Base-by-base conservation (phyloP, 805 yeast species). In the Metschnikowia baotianmanensis region DNA sequence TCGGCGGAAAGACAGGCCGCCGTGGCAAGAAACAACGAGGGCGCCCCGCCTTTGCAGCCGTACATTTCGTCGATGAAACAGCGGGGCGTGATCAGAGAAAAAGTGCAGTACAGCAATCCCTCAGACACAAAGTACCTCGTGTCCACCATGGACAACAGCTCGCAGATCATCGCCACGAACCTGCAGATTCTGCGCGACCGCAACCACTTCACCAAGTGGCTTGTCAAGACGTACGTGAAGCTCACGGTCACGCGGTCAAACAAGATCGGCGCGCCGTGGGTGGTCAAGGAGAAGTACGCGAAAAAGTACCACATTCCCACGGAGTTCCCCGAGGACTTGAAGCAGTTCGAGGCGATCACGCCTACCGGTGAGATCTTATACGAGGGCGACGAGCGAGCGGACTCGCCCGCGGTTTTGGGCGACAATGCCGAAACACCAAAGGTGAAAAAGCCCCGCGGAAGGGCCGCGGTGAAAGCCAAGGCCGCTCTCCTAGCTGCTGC, bases 261-360 rank as follows among this genome's bases (percentile, higher is more conserved):
- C 40, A 86, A 85, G 71, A 71, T 82, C 31, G 97, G 98, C 3
- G 91, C 97, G 3, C 98, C 98, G 3, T 93, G 98, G 98, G 80
- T 91, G 16, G 93, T 93, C 12, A 85, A 83, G 57, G 80, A 78
- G 19, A 81, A 82, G 50, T 87, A 78, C 59, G 93, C 93, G 0
- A 71, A 70, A 41, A 74, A 74, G 52, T 87, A 82, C 58, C 66
- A 86, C 49, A 84, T 87, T 15, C 75, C 83, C 9, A 67, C 71
- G 13, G 81, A 72, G 28, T 75, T 72, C 50, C 87, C 87, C 1
- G 70, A 74, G 5, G 76, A 79, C 41, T 61, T 82, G 41, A 67
- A 65, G 43, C 71, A 67, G 33, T 67, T 53, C 44, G 63, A 51
- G 36, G 23, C 34, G 11, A 34, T 48, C 9, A 51, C 55, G 2